Conservation (phyloP, 139 green algal species). For the Picochlorum sp. region DNA sequence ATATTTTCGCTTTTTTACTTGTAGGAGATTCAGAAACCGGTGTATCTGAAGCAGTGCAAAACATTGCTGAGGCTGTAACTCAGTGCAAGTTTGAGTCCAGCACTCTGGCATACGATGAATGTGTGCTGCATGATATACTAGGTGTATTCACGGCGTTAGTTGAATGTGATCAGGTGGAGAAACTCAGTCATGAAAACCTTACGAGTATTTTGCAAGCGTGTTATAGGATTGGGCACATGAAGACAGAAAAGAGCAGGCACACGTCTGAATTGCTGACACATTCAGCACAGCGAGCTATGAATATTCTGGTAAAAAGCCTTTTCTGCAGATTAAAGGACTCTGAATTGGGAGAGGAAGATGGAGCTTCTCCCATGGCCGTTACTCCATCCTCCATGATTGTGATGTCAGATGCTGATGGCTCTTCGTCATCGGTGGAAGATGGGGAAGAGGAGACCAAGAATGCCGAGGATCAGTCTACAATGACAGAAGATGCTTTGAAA, state of each 20-base stretch:
- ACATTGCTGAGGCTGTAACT: constrained; percentile 77
- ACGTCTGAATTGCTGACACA: constrained; percentile 59
- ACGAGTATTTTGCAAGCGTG: constrained; percentile 69
- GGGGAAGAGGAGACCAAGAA: neutral
- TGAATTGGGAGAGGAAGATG: constrained; percentile 7
- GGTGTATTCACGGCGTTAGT: constrained; percentile 72
- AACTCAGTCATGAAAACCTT: constrained; percentile 62
- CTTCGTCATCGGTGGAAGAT: neutral
- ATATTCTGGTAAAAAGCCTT: constrained; percentile 45
- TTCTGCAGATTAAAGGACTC: constrained; percentile 38
- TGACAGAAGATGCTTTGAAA: neutral
- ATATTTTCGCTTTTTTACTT: neutral
- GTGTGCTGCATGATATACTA: constrained; percentile 90
- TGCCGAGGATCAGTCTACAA: neutral
- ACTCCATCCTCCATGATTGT: neutral
- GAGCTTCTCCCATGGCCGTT: neutral
- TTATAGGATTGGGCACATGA: constrained; percentile 70
- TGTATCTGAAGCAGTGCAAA: constrained; percentile 63
- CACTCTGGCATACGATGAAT: constrained; percentile 79
- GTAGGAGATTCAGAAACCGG: constrained; percentile 32
- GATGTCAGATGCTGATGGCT: neutral
- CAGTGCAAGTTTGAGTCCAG: constrained; percentile 92
- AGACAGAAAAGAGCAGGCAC: constrained; percentile 40
- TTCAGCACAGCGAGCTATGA: constrained; percentile 45
- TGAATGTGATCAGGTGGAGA: constrained; percentile 26